phyloP scores from a whole-genome alignment of 169 alveolate species.

The Eimeria praecox region DNA sequence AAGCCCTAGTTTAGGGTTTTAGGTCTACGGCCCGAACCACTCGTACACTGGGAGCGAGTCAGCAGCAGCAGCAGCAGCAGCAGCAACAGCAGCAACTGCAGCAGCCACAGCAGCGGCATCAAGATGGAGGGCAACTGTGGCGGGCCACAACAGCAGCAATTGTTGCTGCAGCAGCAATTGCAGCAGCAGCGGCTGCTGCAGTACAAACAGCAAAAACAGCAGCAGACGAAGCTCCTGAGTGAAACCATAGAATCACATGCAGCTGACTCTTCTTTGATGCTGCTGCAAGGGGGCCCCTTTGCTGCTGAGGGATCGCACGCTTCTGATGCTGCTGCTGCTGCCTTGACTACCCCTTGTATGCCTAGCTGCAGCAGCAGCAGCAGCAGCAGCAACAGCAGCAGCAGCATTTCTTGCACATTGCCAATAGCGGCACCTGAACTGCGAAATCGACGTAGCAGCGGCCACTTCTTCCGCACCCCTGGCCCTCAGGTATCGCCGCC shows the following conservation, averaged over 20 bases:
- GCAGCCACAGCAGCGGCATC: not conserved
- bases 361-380: constrained; percentile 22
- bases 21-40: not conserved
- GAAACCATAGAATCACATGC: not conserved
- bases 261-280: not conserved
- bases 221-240: not conserved
- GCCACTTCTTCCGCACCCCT: constrained; percentile 86
- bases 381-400: constrained; percentile 41
- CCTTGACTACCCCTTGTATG: not conserved
- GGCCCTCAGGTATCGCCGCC: constrained; percentile 60
- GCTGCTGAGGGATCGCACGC: not conserved
- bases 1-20: not conserved
- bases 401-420: constrained; percentile 11
- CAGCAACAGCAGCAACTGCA: constrained; percentile 8
- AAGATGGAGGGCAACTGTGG: not conserved
- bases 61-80: not conserved
- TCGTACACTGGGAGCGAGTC: too few species aligned
- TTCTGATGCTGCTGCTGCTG: constrained; percentile 28
- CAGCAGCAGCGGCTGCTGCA: not conserved
- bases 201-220: not conserved
- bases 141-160: not conserved
- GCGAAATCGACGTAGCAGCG: constrained; percentile 21
- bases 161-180: constrained; percentile 41
- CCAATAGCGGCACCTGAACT: not conserved
- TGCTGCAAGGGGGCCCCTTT: not conserved